Evolutionary conservation across 495 filamentous ascomycete genomes (phyloP), one percentile per base, ranked within the genome.

Genomic region (Penicillium atrosanguineum): DNA sequence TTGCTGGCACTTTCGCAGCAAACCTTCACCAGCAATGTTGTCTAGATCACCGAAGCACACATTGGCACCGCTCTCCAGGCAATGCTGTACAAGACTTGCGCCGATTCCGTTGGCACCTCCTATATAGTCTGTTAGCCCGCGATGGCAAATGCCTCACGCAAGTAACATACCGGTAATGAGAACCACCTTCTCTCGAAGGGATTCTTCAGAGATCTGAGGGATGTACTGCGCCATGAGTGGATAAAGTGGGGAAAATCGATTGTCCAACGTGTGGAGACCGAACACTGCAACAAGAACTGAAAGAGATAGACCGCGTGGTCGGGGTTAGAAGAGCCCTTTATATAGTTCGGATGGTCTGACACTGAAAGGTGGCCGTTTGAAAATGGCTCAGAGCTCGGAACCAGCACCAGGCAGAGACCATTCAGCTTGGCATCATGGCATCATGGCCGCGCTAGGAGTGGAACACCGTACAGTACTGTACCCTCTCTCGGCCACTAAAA

Each of bases 31-130:
- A 2, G 46, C 50, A 26, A 69, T 43, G 19, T 57, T 53, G 42
- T 74, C 69, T 9, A 77, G 59, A 48, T 82, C 79, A 34, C 70
- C 74, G 48, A 74, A 69, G 42, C 69, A 65, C 7, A 80, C 79
- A 31, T 68, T 72, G 47, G 78, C 78, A 7, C 76, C 75, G 14
- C 67, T 62, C 12, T 71, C 64, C 18, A 77, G 64, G 38, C 76
- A 72, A 14, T 77, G 70, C 21, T 76, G 63, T 9, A 79, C 75
- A 0, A 79, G 75, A 38, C 76, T 76, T 3, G 78, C 66, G n/a
- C 80, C 79, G 36, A 83, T 83, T 9, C 80, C 80, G 37, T 79
- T 80, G 15, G 79, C 71, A 43, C 76, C 77, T 43, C 80, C 80
- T 83, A 15, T 19, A 18, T 14, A 0, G n/a, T 8, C 16, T 23